These are phyloP conservation scores for Quercus robur DNA, from an alignment of 306 rosid species.

Conservation along the genomic window DNA sequence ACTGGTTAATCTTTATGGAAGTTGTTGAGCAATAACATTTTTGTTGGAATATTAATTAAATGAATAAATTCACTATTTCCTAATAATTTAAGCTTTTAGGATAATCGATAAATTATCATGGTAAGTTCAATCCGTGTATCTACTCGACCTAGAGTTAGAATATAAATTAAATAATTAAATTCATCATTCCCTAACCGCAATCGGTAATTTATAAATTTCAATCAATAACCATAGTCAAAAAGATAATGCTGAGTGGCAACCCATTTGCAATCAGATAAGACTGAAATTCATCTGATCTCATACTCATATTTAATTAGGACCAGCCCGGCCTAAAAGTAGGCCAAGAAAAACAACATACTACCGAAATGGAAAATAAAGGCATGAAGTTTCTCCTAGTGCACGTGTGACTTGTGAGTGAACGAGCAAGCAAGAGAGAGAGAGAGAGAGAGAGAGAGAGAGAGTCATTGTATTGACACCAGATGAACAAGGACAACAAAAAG, in stretches of 20 bases:
- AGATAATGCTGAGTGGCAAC: neutral
- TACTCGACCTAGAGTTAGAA: no score
- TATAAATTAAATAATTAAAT: no score
- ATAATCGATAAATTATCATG: no score
- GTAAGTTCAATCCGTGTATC: no score
- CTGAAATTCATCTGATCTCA: neutral
- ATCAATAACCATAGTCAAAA: neutral
- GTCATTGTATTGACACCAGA: neutral
- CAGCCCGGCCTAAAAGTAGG: neutral
- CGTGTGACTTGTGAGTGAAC: neutral
- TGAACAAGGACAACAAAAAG: neutral
- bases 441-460: neutral
- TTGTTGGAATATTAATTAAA: no score
- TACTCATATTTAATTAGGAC: neutral
- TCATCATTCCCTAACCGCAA: no score
- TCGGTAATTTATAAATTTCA: neutral
- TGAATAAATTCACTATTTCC: no score
- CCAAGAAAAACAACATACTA: neutral
- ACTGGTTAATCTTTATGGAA: neutral
- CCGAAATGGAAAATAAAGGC: neutral
- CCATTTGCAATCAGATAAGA: neutral
- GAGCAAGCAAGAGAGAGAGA: neutral
- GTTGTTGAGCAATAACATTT: neutral
- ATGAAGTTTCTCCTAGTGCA: neutral
- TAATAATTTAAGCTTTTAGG: no score